Evolutionary conservation across 1,284 basidiomycete genomes (phyloP).

Genomic region (Puccinia polysora): DNA sequence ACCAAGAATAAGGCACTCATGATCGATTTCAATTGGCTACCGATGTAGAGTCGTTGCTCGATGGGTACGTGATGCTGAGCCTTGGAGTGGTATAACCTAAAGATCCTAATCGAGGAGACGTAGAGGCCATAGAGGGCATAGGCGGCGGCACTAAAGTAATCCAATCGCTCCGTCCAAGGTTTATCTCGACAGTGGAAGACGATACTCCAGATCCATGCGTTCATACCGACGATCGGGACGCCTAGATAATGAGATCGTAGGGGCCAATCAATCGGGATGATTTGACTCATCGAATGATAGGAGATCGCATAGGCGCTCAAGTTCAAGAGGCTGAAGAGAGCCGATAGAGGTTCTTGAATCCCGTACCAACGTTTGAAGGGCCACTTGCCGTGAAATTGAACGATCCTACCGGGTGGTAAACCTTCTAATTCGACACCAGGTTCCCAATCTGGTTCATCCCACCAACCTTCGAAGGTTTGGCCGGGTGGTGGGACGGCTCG

Average conservation of each 20-base stretch:
- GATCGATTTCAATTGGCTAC: conserved; percentile 43
- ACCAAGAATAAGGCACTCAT: conserved; percentile 46
- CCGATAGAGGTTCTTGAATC: conserved; percentile 90
- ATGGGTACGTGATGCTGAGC: conserved; percentile 25
- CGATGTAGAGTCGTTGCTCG: conserved; percentile 22
- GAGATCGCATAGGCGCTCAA: conserved; percentile 67
- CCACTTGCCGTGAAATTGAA: conserved; percentile 94
- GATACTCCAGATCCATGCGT: conserved; percentile 87
- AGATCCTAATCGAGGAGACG: conserved; percentile 53
- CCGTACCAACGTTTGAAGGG: conserved; percentile 66
- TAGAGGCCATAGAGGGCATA: conserved; percentile 69
- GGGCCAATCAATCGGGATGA: conserved; percentile 61
- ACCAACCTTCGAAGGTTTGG: conserved; percentile 25
- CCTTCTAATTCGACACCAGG: conserved; percentile 46
- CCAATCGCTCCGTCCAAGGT: conserved; percentile 77
- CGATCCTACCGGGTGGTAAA: conserved; percentile 47
- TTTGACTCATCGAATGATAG: conserved; percentile 57
- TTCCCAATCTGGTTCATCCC: conserved; percentile 31
- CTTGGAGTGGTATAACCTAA: conserved; percentile 47
- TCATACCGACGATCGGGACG: conserved; percentile 71
- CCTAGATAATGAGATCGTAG: conserved; percentile 57
- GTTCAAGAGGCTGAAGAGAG: conserved; percentile 81
- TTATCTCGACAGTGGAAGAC: conserved; percentile 90
- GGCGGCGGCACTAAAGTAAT: conserved; percentile 90
- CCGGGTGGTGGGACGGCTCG: conserved; percentile 12